Base-by-base conservation (phyloP, 768 basidiomycete genomes). In the Pleurotus ostreatus region DNA sequence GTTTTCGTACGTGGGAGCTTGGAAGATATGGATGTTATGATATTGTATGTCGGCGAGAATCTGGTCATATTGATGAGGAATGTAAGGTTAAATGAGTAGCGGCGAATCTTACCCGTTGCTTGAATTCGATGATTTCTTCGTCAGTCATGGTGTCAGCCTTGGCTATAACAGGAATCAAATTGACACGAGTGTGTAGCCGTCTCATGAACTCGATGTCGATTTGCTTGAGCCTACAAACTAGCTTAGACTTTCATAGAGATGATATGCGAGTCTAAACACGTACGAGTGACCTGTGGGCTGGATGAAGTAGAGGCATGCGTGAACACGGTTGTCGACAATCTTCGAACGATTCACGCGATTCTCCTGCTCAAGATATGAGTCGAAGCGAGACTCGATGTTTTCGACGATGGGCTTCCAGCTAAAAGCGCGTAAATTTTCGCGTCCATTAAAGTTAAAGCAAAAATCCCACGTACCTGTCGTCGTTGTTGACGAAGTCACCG, bases 171-270 rank as follows among this genome's bases (percentile, higher is more conserved):
- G 97, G 97, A 63, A 99, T 98, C 63, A 99, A 78, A 77, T 99
- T 99, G 75, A 99, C 97, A 71, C 91, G 93, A 62, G 89, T 94
- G 72, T 98, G 95, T 40, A 99, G 84, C 63, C 94, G 82, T 61
- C 94, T 88, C 97, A 99, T 98, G 74, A 98, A 97, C 72, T 98
- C 97, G 59, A 99, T 91, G 71, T 99, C 97, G 66, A 99, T 89
- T 60, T 94, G 94, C 75, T 98, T 98, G 65, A 99, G 80, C 9
- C 95, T 98, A 62, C 22, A 45, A 47, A 0, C n/a, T 7, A 15
- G 20, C 41, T 44, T 11, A n/a, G 47, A 37, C 2, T 46, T 55
- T 47, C 49, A 61, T 57, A 15, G 56, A 55, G 38, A 54, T 9
- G 20, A 18, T 13, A 48, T 18, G 0, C 8, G 57, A 46, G 15